Evolutionary conservation across 75 land plant species (phyloP).

Genomic region (Sequoiadendron giganteum): DNA sequence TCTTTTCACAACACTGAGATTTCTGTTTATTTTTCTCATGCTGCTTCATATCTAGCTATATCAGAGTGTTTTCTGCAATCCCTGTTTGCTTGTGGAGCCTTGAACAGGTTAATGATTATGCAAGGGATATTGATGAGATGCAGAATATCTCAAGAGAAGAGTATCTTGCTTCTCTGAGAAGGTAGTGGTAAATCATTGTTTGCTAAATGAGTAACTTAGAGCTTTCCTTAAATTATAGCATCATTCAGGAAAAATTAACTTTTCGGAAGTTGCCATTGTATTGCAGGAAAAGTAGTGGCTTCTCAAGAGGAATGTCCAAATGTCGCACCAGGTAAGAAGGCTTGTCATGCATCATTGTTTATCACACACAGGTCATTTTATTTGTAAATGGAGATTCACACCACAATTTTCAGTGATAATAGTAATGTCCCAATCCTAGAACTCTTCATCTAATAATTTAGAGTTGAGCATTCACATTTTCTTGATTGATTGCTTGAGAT

Average conservation of each 20-base stretch:
- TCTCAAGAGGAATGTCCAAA: conserved; percentile 12
- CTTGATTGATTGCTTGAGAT: neutral
- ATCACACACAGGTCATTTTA: neutral
- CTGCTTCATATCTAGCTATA: neutral
- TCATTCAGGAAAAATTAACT: neutral
- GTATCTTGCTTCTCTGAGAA: conserved; percentile 85
- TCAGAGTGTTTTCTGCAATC: neutral
- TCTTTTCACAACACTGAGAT: neutral
- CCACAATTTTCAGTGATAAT: neutral
- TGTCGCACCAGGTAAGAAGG: neutral
- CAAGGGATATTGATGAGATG: conserved; percentile 97
- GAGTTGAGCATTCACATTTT: neutral
- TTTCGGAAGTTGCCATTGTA: neutral
- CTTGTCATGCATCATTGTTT: neutral
- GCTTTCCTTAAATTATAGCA: neutral
- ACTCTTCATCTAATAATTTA: no score
- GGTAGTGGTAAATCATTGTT: conserved; percentile 28
- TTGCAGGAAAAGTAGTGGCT: conserved; percentile 12
- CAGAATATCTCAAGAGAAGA: conserved; percentile 91
- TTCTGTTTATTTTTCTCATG: neutral
- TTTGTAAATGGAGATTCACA: neutral
- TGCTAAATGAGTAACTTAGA: neutral
- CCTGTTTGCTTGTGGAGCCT: neutral
- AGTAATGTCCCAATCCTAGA: neutral
- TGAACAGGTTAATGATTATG: conserved; percentile 80